Evolutionary conservation across 2,329 filamentous ascomycete genomes (phyloP).

Genomic region (Colletotrichum graminicola): DNA sequence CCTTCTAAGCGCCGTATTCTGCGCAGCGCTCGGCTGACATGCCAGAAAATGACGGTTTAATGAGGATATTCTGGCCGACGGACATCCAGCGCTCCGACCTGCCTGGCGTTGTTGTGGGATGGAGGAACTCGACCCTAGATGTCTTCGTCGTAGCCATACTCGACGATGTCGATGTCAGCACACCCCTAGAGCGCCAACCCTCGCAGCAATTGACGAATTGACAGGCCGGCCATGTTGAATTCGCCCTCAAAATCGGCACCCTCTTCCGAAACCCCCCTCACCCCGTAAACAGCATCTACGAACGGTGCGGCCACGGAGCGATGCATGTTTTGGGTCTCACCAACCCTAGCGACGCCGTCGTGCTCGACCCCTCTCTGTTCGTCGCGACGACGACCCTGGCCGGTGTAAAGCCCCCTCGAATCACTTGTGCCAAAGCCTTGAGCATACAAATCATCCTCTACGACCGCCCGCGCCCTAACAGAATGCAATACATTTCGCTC

Average conservation of each 20-base stretch:
- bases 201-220: constrained; percentile 46
- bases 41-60: constrained; percentile 85
- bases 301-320: constrained; percentile 83
- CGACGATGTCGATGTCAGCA: constrained; percentile 86
- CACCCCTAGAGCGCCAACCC: neutral
- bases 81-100: constrained; percentile 79
- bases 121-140: constrained; percentile 92
- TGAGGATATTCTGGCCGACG: constrained; percentile 98
- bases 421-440: constrained; percentile 78
- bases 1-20: constrained; percentile 74
- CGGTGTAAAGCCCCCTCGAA: constrained; percentile 70
- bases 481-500: constrained; percentile 97
- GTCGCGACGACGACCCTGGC: constrained; percentile 69
- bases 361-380: constrained; percentile 78
- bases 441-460: constrained; percentile 92
- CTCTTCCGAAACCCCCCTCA: constrained; percentile 87
- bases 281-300: constrained; percentile 82
- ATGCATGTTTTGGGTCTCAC: constrained; percentile 89
- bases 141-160: constrained; percentile 90
- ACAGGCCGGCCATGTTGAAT: constrained; percentile 84
- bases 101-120: constrained; percentile 91
- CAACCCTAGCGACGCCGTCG: constrained; percentile 70
- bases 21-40: constrained; percentile 62
- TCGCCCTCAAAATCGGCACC: constrained; percentile 84
- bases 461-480: constrained; percentile 83